Conservation (phyloP, 2,329 filamentous ascomycete genomes). For the Cadophora sp. region DNA sequence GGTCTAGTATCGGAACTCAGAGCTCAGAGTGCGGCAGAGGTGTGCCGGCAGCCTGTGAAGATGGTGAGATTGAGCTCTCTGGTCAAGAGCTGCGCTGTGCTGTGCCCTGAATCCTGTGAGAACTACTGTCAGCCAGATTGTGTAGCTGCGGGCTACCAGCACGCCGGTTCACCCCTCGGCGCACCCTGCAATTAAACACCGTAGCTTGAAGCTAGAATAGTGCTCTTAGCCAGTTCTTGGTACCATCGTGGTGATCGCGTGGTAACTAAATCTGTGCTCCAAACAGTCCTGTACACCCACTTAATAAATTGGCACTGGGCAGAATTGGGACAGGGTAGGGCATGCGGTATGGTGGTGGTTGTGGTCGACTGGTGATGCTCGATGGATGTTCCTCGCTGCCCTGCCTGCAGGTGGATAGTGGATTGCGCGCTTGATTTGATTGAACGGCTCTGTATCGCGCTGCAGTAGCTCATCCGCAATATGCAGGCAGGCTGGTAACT, state of each 20-base stretch:
- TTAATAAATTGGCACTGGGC: neutral
- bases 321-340: neutral
- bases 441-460: constrained; percentile 33
- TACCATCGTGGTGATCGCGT: constrained; percentile 5
- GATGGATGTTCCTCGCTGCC: constrained; percentile 24
- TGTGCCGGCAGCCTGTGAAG: neutral
- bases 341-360: neutral
- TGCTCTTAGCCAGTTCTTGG: too few relatives aligned
- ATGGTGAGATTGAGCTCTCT: too few relatives aligned
- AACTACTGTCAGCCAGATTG: neutral
- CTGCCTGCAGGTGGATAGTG: constrained; percentile 32
- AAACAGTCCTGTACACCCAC: neutral
- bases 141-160: constrained; percentile 13
- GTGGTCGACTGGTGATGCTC: neutral
- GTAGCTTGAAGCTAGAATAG: neutral
- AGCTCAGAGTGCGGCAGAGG: neutral
- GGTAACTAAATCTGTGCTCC: constrained; percentile 1
- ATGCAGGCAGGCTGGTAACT: constrained; percentile 30
- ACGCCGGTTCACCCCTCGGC: constrained; percentile 12
- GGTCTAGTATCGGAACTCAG: neutral
- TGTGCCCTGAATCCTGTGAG: too few relatives aligned
- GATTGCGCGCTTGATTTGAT: constrained; percentile 32
- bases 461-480: constrained; percentile 39
- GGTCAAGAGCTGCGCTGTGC: too few relatives aligned
- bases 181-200: constrained; percentile 18